phyloP scores from a whole-genome alignment of 108 stramenopile genomes.

The Chaetoceros tenuissimus region DNA sequence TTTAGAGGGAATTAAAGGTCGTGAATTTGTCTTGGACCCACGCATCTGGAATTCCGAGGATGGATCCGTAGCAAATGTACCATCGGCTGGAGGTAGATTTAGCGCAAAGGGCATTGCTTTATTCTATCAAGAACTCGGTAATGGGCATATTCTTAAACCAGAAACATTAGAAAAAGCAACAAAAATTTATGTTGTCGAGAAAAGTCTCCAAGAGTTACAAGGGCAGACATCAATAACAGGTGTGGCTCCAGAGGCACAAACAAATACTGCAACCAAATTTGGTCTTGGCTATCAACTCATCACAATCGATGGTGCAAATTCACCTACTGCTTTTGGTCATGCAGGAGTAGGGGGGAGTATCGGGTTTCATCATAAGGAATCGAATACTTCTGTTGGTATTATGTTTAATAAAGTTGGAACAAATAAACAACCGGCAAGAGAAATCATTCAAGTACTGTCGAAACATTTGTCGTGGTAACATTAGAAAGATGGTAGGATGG shows the following conservation, averaged over 20 bases:
- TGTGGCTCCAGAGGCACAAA: not conserved
- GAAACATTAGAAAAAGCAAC: not conserved
- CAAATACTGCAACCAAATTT: not conserved
- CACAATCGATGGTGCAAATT: not conserved
- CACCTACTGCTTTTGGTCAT: not conserved
- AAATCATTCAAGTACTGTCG: not conserved
- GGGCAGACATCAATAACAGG: not conserved
- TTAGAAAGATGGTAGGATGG: too few relatives aligned
- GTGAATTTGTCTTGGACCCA: conserved; percentile 2
- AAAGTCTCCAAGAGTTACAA: not conserved
- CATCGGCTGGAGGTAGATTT: conserved; percentile 5
- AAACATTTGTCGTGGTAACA: not conserved
- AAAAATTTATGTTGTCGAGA: not conserved
- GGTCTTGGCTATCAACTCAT: conserved; percentile 6
- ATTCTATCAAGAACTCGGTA: conserved; percentile 7
- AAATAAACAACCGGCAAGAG: not conserved
- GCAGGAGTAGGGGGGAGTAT: conserved; percentile 4
- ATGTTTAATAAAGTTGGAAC: conserved; percentile 12
- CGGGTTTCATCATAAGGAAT: conserved; percentile 9
- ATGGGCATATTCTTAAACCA: not conserved
- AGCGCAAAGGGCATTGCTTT: conserved; percentile 2
- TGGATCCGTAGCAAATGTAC: conserved; percentile 1
- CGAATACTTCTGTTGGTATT: conserved; percentile 6
- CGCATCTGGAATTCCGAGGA: conserved; percentile 2
- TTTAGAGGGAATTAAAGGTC: conserved; percentile 1